Evolutionary conservation across 805 yeast species (phyloP).

Genomic region (Candida pseudofarinosa): DNA sequence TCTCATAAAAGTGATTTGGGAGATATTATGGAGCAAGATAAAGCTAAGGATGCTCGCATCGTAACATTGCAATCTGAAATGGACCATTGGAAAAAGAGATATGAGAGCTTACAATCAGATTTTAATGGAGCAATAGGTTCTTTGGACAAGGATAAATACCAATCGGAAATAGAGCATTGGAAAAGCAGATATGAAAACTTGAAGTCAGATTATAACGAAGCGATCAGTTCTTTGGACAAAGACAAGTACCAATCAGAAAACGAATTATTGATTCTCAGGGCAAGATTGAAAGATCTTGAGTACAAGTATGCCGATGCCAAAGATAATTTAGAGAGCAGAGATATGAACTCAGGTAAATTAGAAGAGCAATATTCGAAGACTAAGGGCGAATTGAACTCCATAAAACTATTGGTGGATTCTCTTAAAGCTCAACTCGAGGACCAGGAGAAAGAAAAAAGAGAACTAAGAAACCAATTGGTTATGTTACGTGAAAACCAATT

Average conservation of each 20-base stretch:
- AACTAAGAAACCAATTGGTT: slow-evolving; percentile 19
- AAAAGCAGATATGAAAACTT: slow-evolving; percentile 8
- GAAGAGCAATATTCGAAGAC: slow-evolving; percentile 11
- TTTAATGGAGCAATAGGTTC: slow-evolving; percentile 3
- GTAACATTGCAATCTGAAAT: slow-evolving; percentile 1
- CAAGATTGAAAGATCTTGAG: slow-evolving; percentile 12
- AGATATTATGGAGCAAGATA: slow-evolving; percentile 1
- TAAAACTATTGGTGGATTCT: slow-evolving; percentile 12
- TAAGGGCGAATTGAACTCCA: slow-evolving; percentile 9
- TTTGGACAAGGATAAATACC: slow-evolving; percentile 8
- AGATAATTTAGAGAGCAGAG: slow-evolving; percentile 10
- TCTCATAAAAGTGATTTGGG: not conserved
- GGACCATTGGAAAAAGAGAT: not conserved
- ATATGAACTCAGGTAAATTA: not conserved
- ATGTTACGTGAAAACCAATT: slow-evolving; percentile 15
- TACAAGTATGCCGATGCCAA: slow-evolving; percentile 6
- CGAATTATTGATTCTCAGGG: slow-evolving; percentile 10
- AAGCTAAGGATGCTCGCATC: not conserved
- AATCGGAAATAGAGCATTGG: slow-evolving; percentile 11
- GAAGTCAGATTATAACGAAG: slow-evolving; percentile 5
- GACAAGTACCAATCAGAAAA: not conserved
- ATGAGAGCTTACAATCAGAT: not conserved
- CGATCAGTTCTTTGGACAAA: slow-evolving; percentile 1
- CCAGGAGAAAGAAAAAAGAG: slow-evolving; percentile 19
- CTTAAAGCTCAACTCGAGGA: slow-evolving; percentile 17